phyloP scores from a whole-genome alignment of 192 early-diverging fungal genomes.

The Podila epigama region DNA sequence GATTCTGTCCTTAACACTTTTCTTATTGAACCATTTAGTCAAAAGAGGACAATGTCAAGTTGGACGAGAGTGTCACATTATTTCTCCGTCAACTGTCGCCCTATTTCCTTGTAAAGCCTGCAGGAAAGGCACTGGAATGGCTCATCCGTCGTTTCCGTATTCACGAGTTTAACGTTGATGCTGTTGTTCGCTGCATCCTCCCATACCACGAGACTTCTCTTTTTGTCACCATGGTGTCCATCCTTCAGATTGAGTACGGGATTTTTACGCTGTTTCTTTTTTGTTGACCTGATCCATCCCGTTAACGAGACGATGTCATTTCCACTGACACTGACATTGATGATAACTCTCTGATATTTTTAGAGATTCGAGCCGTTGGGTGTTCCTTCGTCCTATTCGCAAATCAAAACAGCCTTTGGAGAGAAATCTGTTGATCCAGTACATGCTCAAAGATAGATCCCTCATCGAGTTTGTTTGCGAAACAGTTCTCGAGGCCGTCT shows the following conservation, averaged over 20 bases:
- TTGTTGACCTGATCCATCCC: too few species aligned
- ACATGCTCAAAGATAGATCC: conserved; percentile 70
- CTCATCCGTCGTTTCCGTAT: conserved; percentile 87
- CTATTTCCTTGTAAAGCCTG: conserved; percentile 83
- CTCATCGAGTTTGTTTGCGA: conserved; percentile 83
- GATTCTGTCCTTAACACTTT: too few species aligned
- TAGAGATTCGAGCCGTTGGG: conserved; percentile 62
- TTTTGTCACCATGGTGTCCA: conserved; percentile 83
- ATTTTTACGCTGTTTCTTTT: conserved; percentile 1
- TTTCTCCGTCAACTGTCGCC: conserved; percentile 86
- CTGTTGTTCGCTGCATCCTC: conserved; percentile 76
- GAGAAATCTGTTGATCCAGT: conserved; percentile 73
- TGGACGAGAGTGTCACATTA: conserved; percentile 76
- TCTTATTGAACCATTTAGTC: conserved; percentile 67
- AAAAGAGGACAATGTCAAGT: conserved; percentile 77
- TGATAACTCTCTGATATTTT: conserved; percentile 1
- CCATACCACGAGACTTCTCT: conserved; percentile 94
- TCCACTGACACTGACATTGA: background rate
- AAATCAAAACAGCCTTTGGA: conserved; percentile 67
- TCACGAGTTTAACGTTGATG: conserved; percentile 87
- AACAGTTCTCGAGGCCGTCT: conserved; percentile 56
- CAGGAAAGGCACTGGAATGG: conserved; percentile 93
- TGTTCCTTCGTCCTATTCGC: conserved; percentile 64
- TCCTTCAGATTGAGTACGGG: conserved; percentile 74
- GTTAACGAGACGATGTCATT: background rate